Percentiles rank a stretch among this genome's conserved stretches.
Conservation (phyloP, 2,329 filamentous ascomycete genomes). For the Aspergillus unguis region DNA sequence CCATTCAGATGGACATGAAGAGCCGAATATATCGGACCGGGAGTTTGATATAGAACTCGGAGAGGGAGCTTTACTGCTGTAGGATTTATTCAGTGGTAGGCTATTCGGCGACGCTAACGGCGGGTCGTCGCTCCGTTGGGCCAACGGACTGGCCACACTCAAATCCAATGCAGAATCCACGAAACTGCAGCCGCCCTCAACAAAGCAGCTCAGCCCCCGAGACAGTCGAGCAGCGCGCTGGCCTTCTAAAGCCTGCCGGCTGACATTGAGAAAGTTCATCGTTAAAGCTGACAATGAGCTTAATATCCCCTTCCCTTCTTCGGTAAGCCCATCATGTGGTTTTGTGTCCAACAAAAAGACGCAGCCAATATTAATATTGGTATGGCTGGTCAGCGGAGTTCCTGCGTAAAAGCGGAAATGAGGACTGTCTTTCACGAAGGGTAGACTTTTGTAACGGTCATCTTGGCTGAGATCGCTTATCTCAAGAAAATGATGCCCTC, state of each 20-base stretch:
- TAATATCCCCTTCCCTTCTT: slow-evolving; percentile 47
- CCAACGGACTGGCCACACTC: slow-evolving; percentile 16
- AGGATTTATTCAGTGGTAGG: slow-evolving; percentile 24
- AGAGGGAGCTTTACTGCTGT: slow-evolving; percentile 27
- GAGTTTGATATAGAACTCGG: slow-evolving; percentile 27
- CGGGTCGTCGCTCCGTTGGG: slow-evolving; percentile 21
- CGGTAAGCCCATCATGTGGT: slow-evolving; percentile 49
- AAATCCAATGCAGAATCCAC: slow-evolving; percentile 28
- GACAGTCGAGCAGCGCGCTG: slow-evolving; percentile 53
- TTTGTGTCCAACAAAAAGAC: slow-evolving; percentile 59
- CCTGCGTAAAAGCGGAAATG: slow-evolving; percentile 53
- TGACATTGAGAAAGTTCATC: slow-evolving; percentile 59
- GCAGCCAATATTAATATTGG: slow-evolving; percentile 57
- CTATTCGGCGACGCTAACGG: slow-evolving; percentile 25
- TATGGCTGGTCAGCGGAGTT: slow-evolving; percentile 59
- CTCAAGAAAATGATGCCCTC: slow-evolving; percentile 29
- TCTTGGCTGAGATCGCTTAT: slow-evolving; percentile 41
- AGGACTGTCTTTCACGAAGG: slow-evolving; percentile 34
- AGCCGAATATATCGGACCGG: slow-evolving; percentile 26
- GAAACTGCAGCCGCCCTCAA: slow-evolving; percentile 50
- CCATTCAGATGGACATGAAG: slow-evolving; percentile 31
- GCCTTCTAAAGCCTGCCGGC: slow-evolving; percentile 52
- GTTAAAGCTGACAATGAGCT: slow-evolving; percentile 55
- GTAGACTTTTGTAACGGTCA: slow-evolving; percentile 36
- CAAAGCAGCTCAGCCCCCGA: slow-evolving; percentile 54